Base-by-base conservation (phyloP, 139 green algal species). In the Diplosphaera chodatii region DNA sequence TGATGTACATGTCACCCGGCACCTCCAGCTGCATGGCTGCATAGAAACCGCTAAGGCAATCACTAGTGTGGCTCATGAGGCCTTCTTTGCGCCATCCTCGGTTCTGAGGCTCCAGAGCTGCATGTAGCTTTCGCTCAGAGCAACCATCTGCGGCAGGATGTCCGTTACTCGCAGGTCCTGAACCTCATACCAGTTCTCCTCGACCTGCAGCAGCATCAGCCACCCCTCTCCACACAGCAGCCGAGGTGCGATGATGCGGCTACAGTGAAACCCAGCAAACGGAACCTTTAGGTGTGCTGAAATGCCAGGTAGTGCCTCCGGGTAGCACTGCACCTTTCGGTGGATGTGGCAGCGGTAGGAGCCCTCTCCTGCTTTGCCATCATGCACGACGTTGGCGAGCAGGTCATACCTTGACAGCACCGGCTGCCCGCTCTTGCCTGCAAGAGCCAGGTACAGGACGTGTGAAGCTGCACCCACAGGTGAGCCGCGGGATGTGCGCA, bases 91-190 rank as follows among this genome's bases (percentile, higher is more conserved):
- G 21, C 8, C 55, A 30, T 13, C 55, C 40, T 40, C 73, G 68
- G 41, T 81, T 68, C 77, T 92, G 80, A 48, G n/a, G n/a, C n/a
- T n/a, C n/a, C 90, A 93, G 27, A 95, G 72, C 79, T 98, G 93
- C 71, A 97, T 80, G 85, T 96, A 98, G 3, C 90, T 83, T 74
- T 98, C 94, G 3, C 84, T 91, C 2, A 98, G 85, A 5, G 84
- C 91, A 59, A 98, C 92, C 83, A 96, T 92, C 79, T 99, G 93
- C 8, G 94, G 93, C 78, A 99, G 78, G 40, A 96, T 92, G 74
- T 99, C 95, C 4, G 72, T 76, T 22, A 99, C 90, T 18, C 81
- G 68, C 66, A 99, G 80, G 79, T 99, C 95, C 77, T 98, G 87
- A 23, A 93, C 83, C 77, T 97, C 93, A 77, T 98, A 97, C 93